Conservation (phyloP, 2,329 filamentous ascomycete species). For the Diaporthe sp. region DNA sequence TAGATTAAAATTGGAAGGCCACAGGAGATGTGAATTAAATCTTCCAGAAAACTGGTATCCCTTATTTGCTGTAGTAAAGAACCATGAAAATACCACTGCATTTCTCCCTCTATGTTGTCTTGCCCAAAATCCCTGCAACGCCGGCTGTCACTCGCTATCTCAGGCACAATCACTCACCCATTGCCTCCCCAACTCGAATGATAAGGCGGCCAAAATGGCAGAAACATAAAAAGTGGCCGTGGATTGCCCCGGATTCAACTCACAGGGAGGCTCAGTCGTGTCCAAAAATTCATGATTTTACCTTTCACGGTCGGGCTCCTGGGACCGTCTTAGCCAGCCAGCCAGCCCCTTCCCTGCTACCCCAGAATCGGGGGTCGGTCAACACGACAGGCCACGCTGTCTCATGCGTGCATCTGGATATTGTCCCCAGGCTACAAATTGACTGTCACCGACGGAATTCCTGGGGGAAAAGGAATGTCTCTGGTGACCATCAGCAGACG, state of each 20-base stretch:
- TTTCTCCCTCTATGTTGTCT: too few relatives aligned
- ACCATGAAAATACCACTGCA: not conserved
- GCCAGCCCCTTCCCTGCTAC: conserved; percentile 25
- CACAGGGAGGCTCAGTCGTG: too few relatives aligned
- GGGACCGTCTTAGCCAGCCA: not conserved
- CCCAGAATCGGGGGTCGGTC: conserved; percentile 26
- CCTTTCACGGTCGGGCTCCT: not conserved
- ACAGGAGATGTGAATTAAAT: not conserved
- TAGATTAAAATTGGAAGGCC: not conserved
- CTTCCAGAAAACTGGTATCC: not conserved
- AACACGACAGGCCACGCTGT: not conserved
- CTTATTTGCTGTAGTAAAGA: not conserved
- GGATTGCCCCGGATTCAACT: not conserved
- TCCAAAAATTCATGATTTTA: not conserved
- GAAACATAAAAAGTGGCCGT: not conserved
- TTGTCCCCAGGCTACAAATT: too few relatives aligned
- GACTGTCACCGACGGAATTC: not conserved
- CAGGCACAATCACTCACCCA: not conserved
- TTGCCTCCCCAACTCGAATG: not conserved
- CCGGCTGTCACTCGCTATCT: not conserved
- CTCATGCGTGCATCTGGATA: not conserved
- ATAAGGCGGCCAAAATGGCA: not conserved
- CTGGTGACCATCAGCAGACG: not conserved
- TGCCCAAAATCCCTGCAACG: not conserved
- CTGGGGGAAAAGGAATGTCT: not conserved